Evolutionary conservation across 1,284 basidiomycete species (phyloP), one percentile per base, ranked within the genome.

Genomic region (Apiotrichum gamsii): DNA sequence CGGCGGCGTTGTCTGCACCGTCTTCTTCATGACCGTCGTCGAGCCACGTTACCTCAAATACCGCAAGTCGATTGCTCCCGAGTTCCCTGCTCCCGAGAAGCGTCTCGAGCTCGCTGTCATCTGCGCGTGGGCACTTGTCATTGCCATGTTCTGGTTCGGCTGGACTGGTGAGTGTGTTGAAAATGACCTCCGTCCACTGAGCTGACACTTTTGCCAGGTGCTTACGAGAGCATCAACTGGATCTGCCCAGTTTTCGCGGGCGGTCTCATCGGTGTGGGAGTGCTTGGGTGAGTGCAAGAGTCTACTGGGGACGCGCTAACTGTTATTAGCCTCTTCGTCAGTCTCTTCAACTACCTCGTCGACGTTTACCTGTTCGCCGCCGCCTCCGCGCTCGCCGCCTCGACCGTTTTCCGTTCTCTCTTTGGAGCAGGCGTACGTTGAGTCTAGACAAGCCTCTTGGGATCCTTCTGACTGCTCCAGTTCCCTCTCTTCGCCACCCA

Each of bases 321-420:
- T n/a, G n/a, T n/a, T n/a, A n/a, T n/a, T n/a, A n/a, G 80, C 52
- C 80, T 84, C 80, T 79, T 79, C 64, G 65, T 77, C 20, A 66
- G 65, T 4, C 53, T 74, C 39, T 72, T 73, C 63, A 72, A 74
- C 65, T 75, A 64, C 59, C 69, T 78, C 53, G 73, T 78, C 56
- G 77, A 78, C 56, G 67, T 72, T 6, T 78, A 78, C 54, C 64
- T 78, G n/a, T 67, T 70, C 60, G 68, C 72, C 11, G 75, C 77
- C 1, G 76, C 77, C 21, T 72, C 69, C 3, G 78, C 77, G 1
- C 64, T 80, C 2, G 71, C 77, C 0, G 74, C 68, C 32, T 73
- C 72, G 49, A 79, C 77, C 2, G 74, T 79, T 43, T 59, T 70
- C 10, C 73, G 77, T 48, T 75, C 73, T 1, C 40, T 67, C 0